Conservation (phyloP, 164 flowering plant species). For the Houttuynia cordata region DNA sequence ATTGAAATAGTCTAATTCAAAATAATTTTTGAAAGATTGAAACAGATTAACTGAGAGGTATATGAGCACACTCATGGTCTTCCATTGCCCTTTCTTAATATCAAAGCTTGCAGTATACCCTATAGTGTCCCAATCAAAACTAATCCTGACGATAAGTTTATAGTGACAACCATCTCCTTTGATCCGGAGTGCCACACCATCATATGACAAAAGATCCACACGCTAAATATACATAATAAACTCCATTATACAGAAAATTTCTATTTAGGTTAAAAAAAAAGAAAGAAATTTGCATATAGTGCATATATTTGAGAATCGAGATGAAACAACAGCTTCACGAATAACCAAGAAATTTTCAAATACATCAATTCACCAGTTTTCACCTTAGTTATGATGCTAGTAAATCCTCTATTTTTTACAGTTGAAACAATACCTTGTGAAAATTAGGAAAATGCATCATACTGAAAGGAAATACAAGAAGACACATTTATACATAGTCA, state of each 20-base stretch:
- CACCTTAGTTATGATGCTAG: slow-evolving; percentile 87
- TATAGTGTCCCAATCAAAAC: slow-evolving; percentile 89
- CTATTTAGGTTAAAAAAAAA: no score
- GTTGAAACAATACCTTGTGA: slow-evolving; percentile 73
- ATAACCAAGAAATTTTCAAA: neutral
- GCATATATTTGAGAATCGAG: no score
- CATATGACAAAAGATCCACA: slow-evolving; percentile 88
- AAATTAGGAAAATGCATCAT: slow-evolving; percentile 6
- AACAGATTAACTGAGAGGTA: neutral
- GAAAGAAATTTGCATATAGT: no score
- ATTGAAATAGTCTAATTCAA: neutral
- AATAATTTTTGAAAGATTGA: neutral
- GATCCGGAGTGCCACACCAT: slow-evolving; percentile 76
- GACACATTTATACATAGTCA: neutral
- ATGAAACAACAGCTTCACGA: no score
- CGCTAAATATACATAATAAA: slow-evolving; percentile 36
- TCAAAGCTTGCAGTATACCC: slow-evolving; percentile 85
- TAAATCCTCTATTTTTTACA: slow-evolving; percentile 88
- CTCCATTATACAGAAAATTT: neutral
- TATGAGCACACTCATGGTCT: slow-evolving; percentile 50
- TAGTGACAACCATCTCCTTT: slow-evolving; percentile 92
- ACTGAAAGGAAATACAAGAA: neutral
- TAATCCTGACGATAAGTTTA: slow-evolving; percentile 84
- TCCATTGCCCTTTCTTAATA: slow-evolving; percentile 76
- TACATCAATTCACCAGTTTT: neutral